phyloP scores from a whole-genome alignment of 139 green algal genomes.

The Chlorella sp. region DNA sequence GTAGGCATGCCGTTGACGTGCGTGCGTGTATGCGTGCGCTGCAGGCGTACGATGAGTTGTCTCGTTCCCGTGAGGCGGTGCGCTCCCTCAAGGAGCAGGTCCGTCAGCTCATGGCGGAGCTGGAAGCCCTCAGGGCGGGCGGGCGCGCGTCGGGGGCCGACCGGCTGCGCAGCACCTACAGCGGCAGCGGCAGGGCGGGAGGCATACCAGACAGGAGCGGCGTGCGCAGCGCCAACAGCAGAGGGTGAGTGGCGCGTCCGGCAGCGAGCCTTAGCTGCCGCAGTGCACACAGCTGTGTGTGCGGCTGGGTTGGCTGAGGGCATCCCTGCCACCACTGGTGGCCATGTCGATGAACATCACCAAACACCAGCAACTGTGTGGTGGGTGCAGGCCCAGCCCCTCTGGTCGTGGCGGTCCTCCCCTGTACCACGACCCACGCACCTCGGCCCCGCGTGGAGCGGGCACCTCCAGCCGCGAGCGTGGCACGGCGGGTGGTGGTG shows the following conservation, averaged over 20 bases:
- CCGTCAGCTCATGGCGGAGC: slow-evolving; percentile 46
- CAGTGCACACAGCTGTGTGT: background rate
- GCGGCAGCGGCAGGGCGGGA: background rate
- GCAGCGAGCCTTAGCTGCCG: background rate
- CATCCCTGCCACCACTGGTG: background rate
- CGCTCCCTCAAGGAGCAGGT: slow-evolving; percentile 16
- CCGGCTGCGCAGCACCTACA: slow-evolving; percentile 11
- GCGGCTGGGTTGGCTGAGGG: background rate
- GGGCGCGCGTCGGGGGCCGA: slow-evolving; percentile 6
- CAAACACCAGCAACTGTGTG: background rate
- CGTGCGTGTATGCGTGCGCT: background rate
- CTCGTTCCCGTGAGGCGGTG: slow-evolving; percentile 33
- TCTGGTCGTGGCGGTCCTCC: background rate
- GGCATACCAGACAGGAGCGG: no score
- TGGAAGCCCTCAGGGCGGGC: slow-evolving; percentile 25
- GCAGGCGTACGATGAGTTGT: slow-evolving; percentile 25
- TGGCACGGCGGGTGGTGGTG: background rate
- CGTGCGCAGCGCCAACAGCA: background rate
- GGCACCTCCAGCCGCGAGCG: slow-evolving; percentile 18
- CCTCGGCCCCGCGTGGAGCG: no score
- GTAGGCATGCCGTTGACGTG: background rate
- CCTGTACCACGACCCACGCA: background rate
- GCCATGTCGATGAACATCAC: background rate
- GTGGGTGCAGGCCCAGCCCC: background rate
- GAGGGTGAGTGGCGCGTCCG: background rate